phyloP scores from a whole-genome alignment of 345 rosid species.

The Excoecaria agallocha region DNA sequence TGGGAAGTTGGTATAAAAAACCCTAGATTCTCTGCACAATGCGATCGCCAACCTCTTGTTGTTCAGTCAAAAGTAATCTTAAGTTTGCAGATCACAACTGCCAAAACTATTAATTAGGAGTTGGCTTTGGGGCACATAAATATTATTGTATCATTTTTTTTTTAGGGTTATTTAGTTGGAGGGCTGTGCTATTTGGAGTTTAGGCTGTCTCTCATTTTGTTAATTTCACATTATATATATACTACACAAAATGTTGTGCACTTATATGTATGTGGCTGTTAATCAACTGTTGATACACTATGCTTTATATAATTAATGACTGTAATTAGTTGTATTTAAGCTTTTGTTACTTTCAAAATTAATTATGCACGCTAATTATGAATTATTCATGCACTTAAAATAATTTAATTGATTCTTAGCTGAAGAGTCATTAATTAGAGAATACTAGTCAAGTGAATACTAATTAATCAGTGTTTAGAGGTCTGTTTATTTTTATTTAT shows the following conservation, averaged over 20 bases:
- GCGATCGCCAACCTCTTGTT: background rate
- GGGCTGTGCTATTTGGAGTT: background rate
- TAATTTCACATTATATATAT: background rate
- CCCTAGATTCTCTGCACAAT: slow-evolving; percentile 17
- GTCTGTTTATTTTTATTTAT: too few relatives aligned
- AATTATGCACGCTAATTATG: too few relatives aligned
- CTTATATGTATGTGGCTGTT: background rate
- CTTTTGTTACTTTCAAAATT: too few relatives aligned
- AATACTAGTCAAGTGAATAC: too few relatives aligned
- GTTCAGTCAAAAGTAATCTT: slow-evolving; percentile 8
- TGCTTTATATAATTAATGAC: background rate
- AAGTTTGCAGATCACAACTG: slow-evolving; percentile 12
- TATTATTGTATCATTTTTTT: too few relatives aligned
- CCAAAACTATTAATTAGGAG: too few relatives aligned
- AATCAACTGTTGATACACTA: background rate
- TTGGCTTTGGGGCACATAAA: too few relatives aligned
- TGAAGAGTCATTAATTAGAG: too few relatives aligned
- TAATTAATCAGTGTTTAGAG: too few relatives aligned
- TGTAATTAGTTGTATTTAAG: too few relatives aligned
- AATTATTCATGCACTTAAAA: too few relatives aligned
- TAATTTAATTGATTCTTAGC: too few relatives aligned
- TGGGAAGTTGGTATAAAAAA: background rate
- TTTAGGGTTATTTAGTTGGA: background rate
- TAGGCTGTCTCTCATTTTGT: background rate
- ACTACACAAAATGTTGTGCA: background rate